These are phyloP conservation scores for Penicillium waksmanii DNA, from an alignment of 495 filamentous ascomycete genomes.

Conservation along the genomic window DNA sequence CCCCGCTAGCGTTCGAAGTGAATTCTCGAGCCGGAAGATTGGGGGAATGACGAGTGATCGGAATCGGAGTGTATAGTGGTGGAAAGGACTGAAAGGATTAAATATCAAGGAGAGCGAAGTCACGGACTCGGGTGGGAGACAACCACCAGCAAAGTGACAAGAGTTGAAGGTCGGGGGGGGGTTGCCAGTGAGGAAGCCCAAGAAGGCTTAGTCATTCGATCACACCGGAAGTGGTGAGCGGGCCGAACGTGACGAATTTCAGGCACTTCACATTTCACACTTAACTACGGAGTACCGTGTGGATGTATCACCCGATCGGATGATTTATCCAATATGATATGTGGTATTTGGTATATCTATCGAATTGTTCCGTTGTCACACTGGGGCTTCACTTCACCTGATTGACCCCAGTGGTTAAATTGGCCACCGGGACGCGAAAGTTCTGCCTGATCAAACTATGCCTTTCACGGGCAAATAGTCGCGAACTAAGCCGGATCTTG, in stretches of 20 bases:
- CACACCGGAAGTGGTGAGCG: conserved; percentile 14
- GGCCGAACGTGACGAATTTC: conserved; percentile 11
- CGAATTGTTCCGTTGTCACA: background rate
- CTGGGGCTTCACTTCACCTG: background rate
- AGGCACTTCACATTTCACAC: background rate
- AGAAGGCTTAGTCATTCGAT: conserved; percentile 24
- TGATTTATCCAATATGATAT: background rate
- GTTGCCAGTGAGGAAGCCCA: conserved; percentile 1
- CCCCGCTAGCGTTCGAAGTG: conserved; percentile 24
- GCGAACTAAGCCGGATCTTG: conserved; percentile 14
- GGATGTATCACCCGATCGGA: conserved; percentile 4
- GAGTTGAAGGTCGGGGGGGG: conserved; percentile 14
- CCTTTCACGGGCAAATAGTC: conserved; percentile 9
- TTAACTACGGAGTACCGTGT: no score
- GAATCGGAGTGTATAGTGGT: conserved; percentile 6
- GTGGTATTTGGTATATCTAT: no score
- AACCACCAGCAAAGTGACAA: conserved; percentile 15
- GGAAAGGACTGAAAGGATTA: conserved; percentile 15
- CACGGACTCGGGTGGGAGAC: conserved; percentile 13
- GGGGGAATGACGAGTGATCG: background rate
- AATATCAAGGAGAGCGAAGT: conserved; percentile 10
- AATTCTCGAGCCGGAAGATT: conserved; percentile 14
- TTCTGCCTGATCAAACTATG: conserved; percentile 19
- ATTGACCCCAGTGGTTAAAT: background rate
- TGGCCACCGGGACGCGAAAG: conserved; percentile 7